These are phyloP conservation scores for Fusarium robinianum DNA, from an alignment of 2,329 filamentous ascomycete species.

Conservation along the genomic window DNA sequence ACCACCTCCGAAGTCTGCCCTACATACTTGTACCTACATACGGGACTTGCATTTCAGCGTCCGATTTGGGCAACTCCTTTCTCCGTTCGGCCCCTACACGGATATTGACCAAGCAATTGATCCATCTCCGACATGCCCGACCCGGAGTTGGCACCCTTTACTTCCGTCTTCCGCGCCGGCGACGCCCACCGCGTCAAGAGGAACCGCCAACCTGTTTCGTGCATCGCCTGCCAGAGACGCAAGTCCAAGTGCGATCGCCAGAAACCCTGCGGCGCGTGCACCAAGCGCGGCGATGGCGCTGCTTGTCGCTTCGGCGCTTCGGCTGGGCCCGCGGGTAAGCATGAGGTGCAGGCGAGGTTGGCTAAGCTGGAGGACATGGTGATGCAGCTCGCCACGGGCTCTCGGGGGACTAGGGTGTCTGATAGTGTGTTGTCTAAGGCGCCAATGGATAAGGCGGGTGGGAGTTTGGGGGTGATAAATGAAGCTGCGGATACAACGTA, in stretches of 20 bases:
- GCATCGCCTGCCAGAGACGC: slow-evolving; percentile 47
- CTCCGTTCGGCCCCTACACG: too few species aligned
- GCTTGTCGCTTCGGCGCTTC: slow-evolving; percentile 41
- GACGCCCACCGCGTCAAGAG: slow-evolving; percentile 44
- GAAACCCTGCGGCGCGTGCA: slow-evolving; percentile 48
- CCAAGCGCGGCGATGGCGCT: slow-evolving; percentile 43
- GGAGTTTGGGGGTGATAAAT: background rate
- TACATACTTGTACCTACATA: too few species aligned
- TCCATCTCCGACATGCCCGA: slow-evolving; percentile 26
- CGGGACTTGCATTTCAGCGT: too few species aligned
- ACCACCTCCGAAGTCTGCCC: too few species aligned
- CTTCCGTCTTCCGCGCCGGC: slow-evolving; percentile 45
- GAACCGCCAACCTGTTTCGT: slow-evolving; percentile 49
- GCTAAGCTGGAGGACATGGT: slow-evolving; percentile 49
- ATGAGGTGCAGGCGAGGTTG: slow-evolving; percentile 47
- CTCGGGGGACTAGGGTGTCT: slow-evolving; percentile 2
- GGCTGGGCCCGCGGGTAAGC: slow-evolving; percentile 20
- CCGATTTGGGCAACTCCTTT: background rate
- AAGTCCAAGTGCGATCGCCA: slow-evolving; percentile 50
- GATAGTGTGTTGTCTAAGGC: background rate
- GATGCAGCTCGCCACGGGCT: slow-evolving; percentile 39
- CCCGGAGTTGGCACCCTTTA: slow-evolving; percentile 30
- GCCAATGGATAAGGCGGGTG: background rate
- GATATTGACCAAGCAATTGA: too few species aligned
- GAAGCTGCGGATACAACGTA: slow-evolving; percentile 35